These are phyloP conservation scores for Zygoascus ofunaensis DNA, from an alignment of 805 yeast species.

Conservation along the genomic window DNA sequence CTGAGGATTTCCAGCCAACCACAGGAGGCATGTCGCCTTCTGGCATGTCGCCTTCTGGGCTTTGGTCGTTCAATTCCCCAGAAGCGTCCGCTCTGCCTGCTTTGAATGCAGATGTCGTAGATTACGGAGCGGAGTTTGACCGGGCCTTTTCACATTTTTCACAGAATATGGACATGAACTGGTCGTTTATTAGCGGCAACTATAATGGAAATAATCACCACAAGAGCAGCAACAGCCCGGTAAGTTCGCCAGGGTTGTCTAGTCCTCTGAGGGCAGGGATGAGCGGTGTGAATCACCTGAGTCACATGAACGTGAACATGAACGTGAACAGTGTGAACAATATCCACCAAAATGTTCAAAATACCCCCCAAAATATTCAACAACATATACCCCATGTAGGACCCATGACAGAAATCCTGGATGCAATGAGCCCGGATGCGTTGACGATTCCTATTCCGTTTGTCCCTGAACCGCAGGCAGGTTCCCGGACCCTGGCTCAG, in stretches of 20 bases:
- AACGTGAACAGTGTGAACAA: too few species aligned
- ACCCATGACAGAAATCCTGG: neutral
- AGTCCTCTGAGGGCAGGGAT: neutral
- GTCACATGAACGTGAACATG: too few species aligned
- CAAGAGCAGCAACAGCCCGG: too few species aligned
- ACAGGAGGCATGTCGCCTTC: neutral
- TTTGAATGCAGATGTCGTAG: neutral
- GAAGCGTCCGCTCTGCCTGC: neutral
- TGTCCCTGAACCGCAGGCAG: neutral
- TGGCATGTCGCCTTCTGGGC: neutral
- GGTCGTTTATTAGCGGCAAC: neutral
- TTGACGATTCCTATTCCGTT: neutral
- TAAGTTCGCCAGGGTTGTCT: neutral
- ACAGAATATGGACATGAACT: neutral
- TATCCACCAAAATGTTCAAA: neutral
- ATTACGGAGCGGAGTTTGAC: slow-evolving; percentile 16
- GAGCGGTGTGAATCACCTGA: too few species aligned
- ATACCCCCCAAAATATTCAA: too few species aligned
- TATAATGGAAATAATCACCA: too few species aligned
- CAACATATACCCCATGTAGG: too few species aligned
- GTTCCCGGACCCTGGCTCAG: neutral
- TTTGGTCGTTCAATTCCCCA: too few species aligned
- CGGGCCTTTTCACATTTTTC: slow-evolving; percentile 17
- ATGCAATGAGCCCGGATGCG: neutral
- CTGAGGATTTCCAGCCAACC: too few species aligned